Conservation (phyloP, 345 rosid species). For the Salix koriyanagi region DNA sequence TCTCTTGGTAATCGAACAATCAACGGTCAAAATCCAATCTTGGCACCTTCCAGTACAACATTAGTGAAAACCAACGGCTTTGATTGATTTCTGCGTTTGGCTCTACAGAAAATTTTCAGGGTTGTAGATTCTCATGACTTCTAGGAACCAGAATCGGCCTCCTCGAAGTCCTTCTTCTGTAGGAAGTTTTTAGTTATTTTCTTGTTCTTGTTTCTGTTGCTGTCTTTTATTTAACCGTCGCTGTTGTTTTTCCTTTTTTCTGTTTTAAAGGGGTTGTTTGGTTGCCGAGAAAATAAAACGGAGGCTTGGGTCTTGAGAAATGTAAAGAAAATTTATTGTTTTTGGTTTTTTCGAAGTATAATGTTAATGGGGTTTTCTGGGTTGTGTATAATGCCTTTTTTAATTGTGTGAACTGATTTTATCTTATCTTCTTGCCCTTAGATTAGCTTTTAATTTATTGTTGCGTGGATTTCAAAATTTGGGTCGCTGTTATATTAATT, state of each 20-base stretch:
- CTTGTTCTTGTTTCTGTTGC: not conserved
- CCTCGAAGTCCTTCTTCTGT: conserved; percentile 70
- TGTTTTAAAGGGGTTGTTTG: not conserved
- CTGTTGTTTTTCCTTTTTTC: no score
- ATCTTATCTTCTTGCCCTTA: no score
- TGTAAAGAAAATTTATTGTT: not conserved
- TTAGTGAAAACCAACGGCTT: not conserved
- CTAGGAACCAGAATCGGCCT: conserved; percentile 73
- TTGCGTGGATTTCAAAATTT: no score
- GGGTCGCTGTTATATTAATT: no score
- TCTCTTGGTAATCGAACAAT: not conserved
- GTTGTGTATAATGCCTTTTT: not conserved
- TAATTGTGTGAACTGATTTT: not conserved
- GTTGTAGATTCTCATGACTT: conserved; percentile 35
- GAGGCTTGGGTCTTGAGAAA: not conserved
- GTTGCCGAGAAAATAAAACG: not conserved
- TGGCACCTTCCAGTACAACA: not conserved
- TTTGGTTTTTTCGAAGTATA: not conserved
- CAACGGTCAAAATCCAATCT: not conserved
- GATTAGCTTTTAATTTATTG: no score
- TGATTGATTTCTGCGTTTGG: not conserved
- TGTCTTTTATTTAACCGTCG: not conserved
- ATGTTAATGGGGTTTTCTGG: not conserved
- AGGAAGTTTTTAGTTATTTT: conserved; percentile 19
- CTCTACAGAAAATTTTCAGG: not conserved